Base-by-base conservation (phyloP, 306 rosid species). In the Prunus armeniaca region DNA sequence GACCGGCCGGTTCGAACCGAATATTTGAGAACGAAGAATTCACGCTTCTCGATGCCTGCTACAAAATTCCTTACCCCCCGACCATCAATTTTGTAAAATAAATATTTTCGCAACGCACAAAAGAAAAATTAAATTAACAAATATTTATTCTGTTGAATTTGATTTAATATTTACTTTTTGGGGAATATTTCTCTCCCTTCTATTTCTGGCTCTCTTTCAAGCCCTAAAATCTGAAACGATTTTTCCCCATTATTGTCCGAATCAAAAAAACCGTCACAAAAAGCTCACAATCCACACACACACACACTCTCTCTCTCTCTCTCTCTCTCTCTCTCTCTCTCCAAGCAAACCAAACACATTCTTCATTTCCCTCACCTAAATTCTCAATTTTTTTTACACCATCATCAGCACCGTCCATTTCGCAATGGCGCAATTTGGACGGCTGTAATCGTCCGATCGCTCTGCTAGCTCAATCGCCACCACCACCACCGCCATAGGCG, bases 31-130 rank as follows among this genome's bases (percentile, higher is more conserved):
- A 67, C 73, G 71, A 73, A 73, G 88, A 69, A 71, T 78, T 85
- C 93, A 80, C 93, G 83, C 83, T 75, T 88, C 77, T 83, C 85
- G 56, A 83, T 74, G 57, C 74, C 34, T 46, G 27, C 38, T 63
- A 77, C 83, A 74, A 88, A 88, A 90, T 88, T 87, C 96, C 82
- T 93, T 88, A 69, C 93, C 88, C 88, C 86, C 88, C 83, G 34
- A 77, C 88, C 78, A 65, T 57, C 64, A 77, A 30, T 71, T 79
- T 47, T 49, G 51, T 12, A 43, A 65, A 62, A 38, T 28, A 30
- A 41, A 38, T 50, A 70, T 51, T 25, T 28, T 52, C 34, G 38
- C 50, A 34, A n/a, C 60, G 45, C 50, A 30, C 28, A 15, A 46
- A 50, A 25, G 12, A 22, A 12, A 13, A 1, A 45, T 52, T 65